These are phyloP conservation scores for Blastocystis sp. DNA, from an alignment of 352 stramenopile species.

Conservation along the genomic window DNA sequence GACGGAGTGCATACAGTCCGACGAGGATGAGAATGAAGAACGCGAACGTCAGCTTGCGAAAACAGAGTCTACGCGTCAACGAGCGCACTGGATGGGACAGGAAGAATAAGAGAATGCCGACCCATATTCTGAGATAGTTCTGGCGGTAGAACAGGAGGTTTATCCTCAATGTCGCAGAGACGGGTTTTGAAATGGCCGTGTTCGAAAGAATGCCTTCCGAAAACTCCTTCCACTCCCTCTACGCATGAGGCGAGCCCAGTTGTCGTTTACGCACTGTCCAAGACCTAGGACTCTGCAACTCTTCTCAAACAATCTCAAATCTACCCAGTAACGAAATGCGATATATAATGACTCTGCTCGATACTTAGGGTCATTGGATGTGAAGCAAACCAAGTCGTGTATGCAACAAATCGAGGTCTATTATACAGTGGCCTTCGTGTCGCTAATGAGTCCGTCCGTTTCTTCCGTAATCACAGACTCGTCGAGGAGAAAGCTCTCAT, in stretches of 20 bases:
- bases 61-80: constrained; percentile 2
- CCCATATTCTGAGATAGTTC: constrained; percentile 7
- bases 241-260: not conserved
- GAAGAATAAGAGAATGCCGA: constrained; percentile 1
- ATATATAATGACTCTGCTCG: not conserved
- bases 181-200: constrained; percentile 3
- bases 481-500: not conserved
- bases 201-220: not conserved
- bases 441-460: too few species aligned
- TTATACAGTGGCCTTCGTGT: not conserved
- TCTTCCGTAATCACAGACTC: too few species aligned
- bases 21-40: not conserved
- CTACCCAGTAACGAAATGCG: not conserved
- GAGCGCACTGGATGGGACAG: not conserved
- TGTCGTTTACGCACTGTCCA: not conserved
- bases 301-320: not conserved
- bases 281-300: not conserved
- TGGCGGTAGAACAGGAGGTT: constrained; percentile 22
- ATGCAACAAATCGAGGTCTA: too few species aligned
- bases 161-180: not conserved
- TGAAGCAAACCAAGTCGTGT: not conserved
- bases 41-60: not conserved
- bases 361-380: not conserved
- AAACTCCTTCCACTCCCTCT: constrained; percentile 34
- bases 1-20: not conserved